These are phyloP conservation scores for Elaeis guineensis DNA, from an alignment of 176 grass and related monocot genomes.

Conservation along the genomic window DNA sequence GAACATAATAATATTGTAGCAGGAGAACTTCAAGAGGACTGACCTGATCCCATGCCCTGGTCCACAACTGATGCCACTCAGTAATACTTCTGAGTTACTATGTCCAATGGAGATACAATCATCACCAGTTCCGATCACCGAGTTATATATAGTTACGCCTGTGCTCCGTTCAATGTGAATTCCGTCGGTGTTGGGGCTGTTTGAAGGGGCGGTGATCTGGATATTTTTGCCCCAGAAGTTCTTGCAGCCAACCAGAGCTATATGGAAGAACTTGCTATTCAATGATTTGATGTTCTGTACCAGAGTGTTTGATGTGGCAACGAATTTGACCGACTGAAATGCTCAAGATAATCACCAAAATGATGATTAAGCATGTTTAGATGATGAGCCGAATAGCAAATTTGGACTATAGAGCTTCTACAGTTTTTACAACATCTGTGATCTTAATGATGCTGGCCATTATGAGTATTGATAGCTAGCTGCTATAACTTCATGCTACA, in stretches of 20 bases:
- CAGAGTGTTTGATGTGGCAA: constrained; percentile 38
- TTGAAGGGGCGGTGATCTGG: constrained; percentile 27
- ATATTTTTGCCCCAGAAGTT: constrained; percentile 25
- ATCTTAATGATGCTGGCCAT: too few relatives aligned
- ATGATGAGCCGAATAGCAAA: too few relatives aligned
- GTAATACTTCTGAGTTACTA: constrained; percentile 24
- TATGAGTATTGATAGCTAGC: too few relatives aligned
- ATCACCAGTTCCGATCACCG: constrained; percentile 32
- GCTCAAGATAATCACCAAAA: too few relatives aligned
- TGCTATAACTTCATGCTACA: too few relatives aligned
- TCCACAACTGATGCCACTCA: constrained; percentile 41
- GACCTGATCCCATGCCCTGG: constrained; percentile 65
- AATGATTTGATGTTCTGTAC: constrained; percentile 41
- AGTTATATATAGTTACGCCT: constrained; percentile 22
- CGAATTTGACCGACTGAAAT: constrained; percentile 34
- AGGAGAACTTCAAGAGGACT: too few relatives aligned
- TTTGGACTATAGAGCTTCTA: too few relatives aligned
- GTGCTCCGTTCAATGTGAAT: constrained; percentile 56
- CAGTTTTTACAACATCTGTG: too few relatives aligned
- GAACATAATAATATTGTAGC: too few relatives aligned
- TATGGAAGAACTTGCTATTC: constrained; percentile 88
- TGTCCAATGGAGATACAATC: constrained; percentile 75
- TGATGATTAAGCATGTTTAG: too few relatives aligned
- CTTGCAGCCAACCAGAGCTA: constrained; percentile 23
- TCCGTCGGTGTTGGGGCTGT: constrained; percentile 68